Evolutionary conservation across 768 basidiomycete species (phyloP).

Genomic region (Pleurotus pulmonarius): DNA sequence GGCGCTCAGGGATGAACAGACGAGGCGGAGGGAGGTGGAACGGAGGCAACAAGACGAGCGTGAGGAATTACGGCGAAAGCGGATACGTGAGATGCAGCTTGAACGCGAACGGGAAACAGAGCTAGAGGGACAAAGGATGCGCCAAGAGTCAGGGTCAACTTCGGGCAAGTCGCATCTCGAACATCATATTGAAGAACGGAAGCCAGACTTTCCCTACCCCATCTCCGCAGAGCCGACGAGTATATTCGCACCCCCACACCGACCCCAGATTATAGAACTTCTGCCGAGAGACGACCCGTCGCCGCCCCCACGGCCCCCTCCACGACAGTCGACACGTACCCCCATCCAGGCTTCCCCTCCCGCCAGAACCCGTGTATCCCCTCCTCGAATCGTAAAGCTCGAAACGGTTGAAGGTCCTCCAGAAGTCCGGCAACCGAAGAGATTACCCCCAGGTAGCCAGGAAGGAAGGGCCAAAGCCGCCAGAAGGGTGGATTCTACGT

Average conservation of each 20-base stretch:
- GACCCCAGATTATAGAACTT: slow-evolving; percentile 1
- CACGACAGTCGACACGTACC: neutral
- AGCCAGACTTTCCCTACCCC: neutral
- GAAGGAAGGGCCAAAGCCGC: slow-evolving; percentile 42
- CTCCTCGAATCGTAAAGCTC: slow-evolving; percentile 4
- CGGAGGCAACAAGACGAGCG: neutral
- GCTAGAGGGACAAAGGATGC: neutral
- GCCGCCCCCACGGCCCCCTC: neutral
- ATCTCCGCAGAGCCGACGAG: slow-evolving; percentile 2
- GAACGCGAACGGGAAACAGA: slow-evolving; percentile 3
- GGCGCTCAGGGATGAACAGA: slow-evolving; percentile 1
- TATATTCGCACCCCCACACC: neutral
- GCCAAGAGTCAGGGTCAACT: neutral
- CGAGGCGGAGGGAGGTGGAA: neutral
- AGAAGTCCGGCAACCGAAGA: slow-evolving; percentile 15
- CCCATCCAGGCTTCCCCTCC: neutral
- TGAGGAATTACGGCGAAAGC: neutral
- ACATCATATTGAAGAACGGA: neutral
- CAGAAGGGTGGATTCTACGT: slow-evolving; percentile 32
- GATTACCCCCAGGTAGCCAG: slow-evolving; percentile 49
- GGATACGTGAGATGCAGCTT: neutral
- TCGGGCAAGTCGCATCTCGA: neutral
- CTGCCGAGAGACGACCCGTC: slow-evolving; percentile 1
- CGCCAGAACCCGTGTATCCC: neutral
- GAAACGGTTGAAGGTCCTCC: neutral